Evolutionary conservation across 768 basidiomycete genomes (phyloP).

Genomic region (Austroboletus eburneus): DNA sequence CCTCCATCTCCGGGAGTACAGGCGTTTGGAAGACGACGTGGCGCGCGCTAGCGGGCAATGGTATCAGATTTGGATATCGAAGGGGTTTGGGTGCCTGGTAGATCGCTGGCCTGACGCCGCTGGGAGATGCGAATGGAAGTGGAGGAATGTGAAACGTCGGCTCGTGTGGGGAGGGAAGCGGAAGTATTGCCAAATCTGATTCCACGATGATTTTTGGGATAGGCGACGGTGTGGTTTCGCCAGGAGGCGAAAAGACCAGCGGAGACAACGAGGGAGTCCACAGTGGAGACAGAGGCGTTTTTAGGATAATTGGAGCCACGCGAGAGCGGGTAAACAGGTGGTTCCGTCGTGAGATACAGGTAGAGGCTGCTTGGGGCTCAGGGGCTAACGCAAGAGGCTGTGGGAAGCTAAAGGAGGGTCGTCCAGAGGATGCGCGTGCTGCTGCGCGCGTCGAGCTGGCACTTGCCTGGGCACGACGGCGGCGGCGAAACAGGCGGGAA

Average conservation of each 20-base stretch:
- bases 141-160: too few species aligned
- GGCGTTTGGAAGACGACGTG: slow-evolving; percentile 10
- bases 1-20: not conserved
- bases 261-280: too few species aligned
- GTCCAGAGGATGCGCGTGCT: not conserved
- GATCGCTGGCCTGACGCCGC: too few species aligned
- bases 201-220: slow-evolving; percentile 17
- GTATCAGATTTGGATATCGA: too few species aligned
- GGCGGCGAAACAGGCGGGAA: slow-evolving; percentile 16
- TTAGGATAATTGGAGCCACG: too few species aligned
- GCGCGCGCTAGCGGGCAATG: not conserved
- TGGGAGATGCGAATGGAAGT: too few species aligned
- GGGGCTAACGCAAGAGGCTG: not conserved
- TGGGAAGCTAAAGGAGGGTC: not conserved
- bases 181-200: not conserved
- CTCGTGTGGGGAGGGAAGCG: not conserved
- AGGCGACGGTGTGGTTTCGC: not conserved
- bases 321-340: too few species aligned
- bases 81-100: too few species aligned
- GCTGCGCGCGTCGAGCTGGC: not conserved
- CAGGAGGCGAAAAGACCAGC: too few species aligned
- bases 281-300: too few species aligned
- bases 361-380: not conserved
- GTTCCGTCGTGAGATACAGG: too few species aligned
- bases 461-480: slow-evolving; percentile 4